Evolutionary conservation across 2,329 filamentous ascomycete species (phyloP).

Genomic region (Leptodontidium sp.): DNA sequence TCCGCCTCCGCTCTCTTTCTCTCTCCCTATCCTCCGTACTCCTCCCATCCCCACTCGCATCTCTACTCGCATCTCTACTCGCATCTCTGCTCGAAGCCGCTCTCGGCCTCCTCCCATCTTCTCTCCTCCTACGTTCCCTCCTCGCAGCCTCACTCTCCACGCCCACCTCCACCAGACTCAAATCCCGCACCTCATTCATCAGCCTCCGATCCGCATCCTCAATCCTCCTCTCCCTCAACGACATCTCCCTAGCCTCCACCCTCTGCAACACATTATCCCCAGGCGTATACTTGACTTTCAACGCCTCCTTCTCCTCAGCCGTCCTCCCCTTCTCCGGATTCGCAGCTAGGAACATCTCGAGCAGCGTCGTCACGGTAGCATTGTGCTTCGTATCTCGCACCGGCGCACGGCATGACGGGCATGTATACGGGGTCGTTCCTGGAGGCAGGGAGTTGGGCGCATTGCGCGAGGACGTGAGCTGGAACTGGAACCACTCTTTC

Average conservation of each 20-base stretch:
- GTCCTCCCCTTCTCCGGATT: constrained; percentile 79
- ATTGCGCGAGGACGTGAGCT: constrained; percentile 51
- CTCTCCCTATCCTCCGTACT: constrained; percentile 42
- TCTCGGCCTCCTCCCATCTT: constrained; percentile 41
- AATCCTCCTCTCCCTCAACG: constrained; percentile 59
- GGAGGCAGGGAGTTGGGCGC: constrained; percentile 38
- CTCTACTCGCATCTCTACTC: constrained; percentile 45
- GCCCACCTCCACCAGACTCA: constrained; percentile 67
- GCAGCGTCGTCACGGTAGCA: constrained; percentile 85
- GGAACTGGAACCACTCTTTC: constrained; percentile 94
- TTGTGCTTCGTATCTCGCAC: constrained; percentile 91
- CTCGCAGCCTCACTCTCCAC: constrained; percentile 49
- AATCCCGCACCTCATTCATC: constrained; percentile 42
- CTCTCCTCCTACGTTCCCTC: constrained; percentile 44
- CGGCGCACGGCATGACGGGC: constrained; percentile 87
- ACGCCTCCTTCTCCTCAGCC: constrained; percentile 77
- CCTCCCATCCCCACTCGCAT: constrained; percentile 35
- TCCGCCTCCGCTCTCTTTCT: constrained; percentile 43
- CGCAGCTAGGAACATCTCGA: constrained; percentile 86
- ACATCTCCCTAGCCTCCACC: constrained; percentile 59
- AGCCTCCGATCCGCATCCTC: constrained; percentile 52
- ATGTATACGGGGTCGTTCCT: constrained; percentile 70
- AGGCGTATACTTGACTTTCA: constrained; percentile 78
- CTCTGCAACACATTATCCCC: constrained; percentile 83
- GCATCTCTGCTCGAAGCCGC: constrained; percentile 47